Base-by-base conservation (phyloP, 129 eudicot genomes). In the Pseudognaphalium luteoalbum region DNA sequence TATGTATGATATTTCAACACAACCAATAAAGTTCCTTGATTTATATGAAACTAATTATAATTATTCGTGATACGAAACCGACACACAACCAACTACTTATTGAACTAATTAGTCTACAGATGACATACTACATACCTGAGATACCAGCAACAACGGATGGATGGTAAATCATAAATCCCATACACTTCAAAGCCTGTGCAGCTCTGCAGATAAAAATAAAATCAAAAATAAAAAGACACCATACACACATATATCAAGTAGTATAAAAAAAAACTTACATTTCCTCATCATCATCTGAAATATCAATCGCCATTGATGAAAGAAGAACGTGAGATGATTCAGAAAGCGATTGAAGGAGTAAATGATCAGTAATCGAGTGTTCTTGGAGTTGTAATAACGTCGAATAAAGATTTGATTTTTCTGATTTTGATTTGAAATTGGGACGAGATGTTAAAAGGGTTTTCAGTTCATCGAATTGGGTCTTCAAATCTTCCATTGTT, bases 81-180 rank as follows among this genome's bases (percentile, higher is more conserved):
- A 29, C 4, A 17, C 39, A 64, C 32, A 78, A 62, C 21, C 30
- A 33, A 52, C 82, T 20, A 66, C 60, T 29, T 69, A 16, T 35
- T 2, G 21, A 76, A 54, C 41, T 29, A 15, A 34, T 54, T 29
- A 52, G 29, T 20, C 58, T 34, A 81, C 80, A 7, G 4, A 34
- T 34, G 4, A 34, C 37, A 34, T 76, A 90, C 98, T 89, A 34
- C 37, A 34, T 76, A 90, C 98, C 91, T 66, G 83, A 71, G 52
- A 86, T 62, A 12, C 72, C 64, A 14, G 75, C 73, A 69, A 83
- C 89, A 9, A 90, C 66, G 10, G 84, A 63, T 29, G 96, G 98
- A 77, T 93, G 95, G 70, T 93, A 93, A 78, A 88, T 82, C 90
- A 88, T 86, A 81, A 90, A 93, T 3, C 98, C 98, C 86, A 86